Conservation (phyloP, 441 rosid species). For the Theobroma grandiflorum region DNA sequence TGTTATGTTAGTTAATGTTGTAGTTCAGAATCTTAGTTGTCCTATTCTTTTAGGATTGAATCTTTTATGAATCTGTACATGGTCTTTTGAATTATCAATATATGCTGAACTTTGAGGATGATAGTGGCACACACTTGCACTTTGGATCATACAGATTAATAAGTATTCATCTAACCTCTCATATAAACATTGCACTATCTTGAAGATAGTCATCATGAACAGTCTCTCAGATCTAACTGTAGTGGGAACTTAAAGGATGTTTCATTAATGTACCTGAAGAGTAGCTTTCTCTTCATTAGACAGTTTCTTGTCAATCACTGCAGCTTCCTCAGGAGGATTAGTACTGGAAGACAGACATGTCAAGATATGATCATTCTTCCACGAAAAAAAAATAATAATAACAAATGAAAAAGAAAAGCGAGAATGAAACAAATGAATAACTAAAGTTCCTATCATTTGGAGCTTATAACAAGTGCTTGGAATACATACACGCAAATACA, state of each 20-base stretch:
- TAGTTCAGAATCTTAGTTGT: not conserved
- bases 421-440: not conserved
- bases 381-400: conserved; percentile 14
- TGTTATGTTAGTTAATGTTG: not conserved
- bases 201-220: conserved; percentile 12
- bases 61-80: not conserved
- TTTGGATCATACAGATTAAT: not conserved
- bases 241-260: not conserved
- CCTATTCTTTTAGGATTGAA: not conserved
- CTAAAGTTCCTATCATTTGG: not conserved
- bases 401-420: not conserved
- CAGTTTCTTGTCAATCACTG: conserved; percentile 60
- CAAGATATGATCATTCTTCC: conserved; percentile 23
- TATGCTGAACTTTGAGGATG: conserved; percentile 3
- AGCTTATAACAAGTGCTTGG: not conserved
- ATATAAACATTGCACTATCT: conserved; percentile 15
- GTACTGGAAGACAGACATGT: conserved; percentile 47
- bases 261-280: conserved; percentile 65
- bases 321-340: conserved; percentile 55
- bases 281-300: conserved; percentile 72
- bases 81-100: conserved; percentile 3
- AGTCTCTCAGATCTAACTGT: not conserved
- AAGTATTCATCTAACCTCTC: not conserved
- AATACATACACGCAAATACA: not conserved
- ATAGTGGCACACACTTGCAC: not conserved